These are phyloP conservation scores for Golubevia pallescens DNA, from an alignment of 1,284 basidiomycete species.

Conservation along the genomic window DNA sequence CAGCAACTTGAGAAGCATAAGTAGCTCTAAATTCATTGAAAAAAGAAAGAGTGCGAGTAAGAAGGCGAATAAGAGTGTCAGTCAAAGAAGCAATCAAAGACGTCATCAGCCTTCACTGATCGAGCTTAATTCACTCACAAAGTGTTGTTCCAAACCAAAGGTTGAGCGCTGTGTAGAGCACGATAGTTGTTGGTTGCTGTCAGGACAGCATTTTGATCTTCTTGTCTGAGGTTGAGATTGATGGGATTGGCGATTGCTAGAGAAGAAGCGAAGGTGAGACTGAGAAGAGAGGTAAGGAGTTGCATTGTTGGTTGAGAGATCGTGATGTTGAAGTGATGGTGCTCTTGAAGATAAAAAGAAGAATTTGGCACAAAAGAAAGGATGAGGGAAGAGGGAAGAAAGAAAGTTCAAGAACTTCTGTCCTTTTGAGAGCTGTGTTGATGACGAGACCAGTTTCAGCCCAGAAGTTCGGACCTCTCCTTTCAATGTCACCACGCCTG, in stretches of 20 bases:
- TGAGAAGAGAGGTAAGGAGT: not conserved
- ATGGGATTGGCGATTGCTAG: not conserved
- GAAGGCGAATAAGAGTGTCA: not conserved
- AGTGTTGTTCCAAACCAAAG: not conserved
- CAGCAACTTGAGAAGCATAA: slow-evolving; percentile 6
- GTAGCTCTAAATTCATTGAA: not conserved
- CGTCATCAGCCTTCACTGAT: not conserved
- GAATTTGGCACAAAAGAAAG: too few species aligned
- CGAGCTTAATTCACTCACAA: not conserved
- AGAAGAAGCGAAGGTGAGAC: not conserved
- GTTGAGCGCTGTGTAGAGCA: not conserved
- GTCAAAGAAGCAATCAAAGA: too few species aligned
- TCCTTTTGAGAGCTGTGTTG: too few species aligned
- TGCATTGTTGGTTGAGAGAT: not conserved
- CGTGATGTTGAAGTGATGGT: too few species aligned
- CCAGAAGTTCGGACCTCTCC: too few species aligned
- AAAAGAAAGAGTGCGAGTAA: not conserved
- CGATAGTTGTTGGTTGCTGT: not conserved
- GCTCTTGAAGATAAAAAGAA: too few species aligned
- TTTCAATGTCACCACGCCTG: too few species aligned
- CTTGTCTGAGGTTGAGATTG: not conserved
- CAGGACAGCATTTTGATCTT: not conserved
- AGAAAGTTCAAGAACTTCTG: too few species aligned
- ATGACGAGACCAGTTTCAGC: too few species aligned
- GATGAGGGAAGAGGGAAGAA: too few species aligned